Conservation (phyloP, 306 rosid genomes). For the Citrullus amarus region DNA sequence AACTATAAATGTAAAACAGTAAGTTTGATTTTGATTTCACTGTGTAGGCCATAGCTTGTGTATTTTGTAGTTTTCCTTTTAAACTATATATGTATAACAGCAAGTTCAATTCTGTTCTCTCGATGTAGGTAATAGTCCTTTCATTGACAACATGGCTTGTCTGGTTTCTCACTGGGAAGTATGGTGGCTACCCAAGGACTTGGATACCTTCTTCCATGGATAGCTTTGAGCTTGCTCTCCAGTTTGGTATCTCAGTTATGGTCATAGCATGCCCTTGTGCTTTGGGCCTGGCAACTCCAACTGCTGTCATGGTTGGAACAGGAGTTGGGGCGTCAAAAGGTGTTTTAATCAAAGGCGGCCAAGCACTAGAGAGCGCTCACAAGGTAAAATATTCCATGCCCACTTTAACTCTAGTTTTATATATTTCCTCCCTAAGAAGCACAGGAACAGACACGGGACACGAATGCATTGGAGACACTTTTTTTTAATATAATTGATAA, state of each 20-base stretch:
- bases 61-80: neutral
- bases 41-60: neutral
- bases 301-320: conserved; percentile 91
- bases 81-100: neutral
- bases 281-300: conserved; percentile 83
- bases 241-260: conserved; percentile 78
- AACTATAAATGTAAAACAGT: too few relatives aligned
- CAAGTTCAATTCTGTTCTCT: neutral
- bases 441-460: too few relatives aligned
- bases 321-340: conserved; percentile 93
- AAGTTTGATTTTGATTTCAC: too few relatives aligned
- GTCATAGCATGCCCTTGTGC: conserved; percentile 98
- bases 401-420: neutral
- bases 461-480: too few relatives aligned
- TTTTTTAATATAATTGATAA: too few relatives aligned
- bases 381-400: conserved; percentile 33
- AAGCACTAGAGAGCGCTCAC: conserved; percentile 73
- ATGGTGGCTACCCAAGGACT: conserved; percentile 49
- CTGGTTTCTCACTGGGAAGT: conserved; percentile 65
- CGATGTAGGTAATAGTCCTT: conserved; percentile 44
- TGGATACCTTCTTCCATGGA: conserved; percentile 71
- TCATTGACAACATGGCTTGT: conserved; percentile 65
- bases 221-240: conserved; percentile 77
- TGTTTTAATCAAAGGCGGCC: conserved; percentile 82
- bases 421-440: neutral